Conservation (phyloP, 1,139 yeast species). For the Hanseniaspora gamundiae region DNA sequence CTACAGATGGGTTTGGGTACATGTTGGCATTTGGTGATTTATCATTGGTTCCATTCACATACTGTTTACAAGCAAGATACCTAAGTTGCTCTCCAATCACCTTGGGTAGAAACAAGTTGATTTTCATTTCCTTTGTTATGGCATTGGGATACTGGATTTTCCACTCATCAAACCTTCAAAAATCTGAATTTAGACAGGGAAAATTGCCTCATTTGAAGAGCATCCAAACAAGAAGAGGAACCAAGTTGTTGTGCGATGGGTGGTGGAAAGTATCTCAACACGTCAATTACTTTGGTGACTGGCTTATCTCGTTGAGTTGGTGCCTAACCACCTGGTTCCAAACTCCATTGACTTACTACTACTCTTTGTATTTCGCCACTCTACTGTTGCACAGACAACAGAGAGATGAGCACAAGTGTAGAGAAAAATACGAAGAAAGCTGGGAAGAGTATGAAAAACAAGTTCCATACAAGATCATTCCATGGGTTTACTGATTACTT, state of each 20-base stretch:
- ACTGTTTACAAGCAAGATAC: conserved; percentile 76
- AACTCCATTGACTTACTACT: conserved; percentile 79
- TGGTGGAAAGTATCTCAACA: conserved; percentile 97
- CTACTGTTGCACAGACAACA: conserved; percentile 77
- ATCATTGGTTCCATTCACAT: conserved; percentile 88
- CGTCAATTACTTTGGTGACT: conserved; percentile 90
- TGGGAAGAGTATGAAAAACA: conserved; percentile 71
- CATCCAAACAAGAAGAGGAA: conserved; percentile 64
- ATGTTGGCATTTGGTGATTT: conserved; percentile 93
- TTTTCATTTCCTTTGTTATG: conserved; percentile 33
- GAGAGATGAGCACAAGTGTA: conserved; percentile 88
- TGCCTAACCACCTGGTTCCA: conserved; percentile 79
- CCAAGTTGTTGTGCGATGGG: conserved; percentile 73
- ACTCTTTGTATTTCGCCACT: conserved; percentile 69
- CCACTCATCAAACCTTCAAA: conserved; percentile 73
- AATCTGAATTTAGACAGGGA: conserved; percentile 73
- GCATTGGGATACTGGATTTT: conserved; percentile 69
- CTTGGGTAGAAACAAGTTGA: conserved; percentile 34
- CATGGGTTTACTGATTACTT: conserved; percentile 53
- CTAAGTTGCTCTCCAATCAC: conserved; percentile 52
- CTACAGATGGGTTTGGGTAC: conserved; percentile 94
- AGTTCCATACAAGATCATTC: conserved; percentile 87
- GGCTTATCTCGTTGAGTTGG: conserved; percentile 89
- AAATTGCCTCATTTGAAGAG: conserved; percentile 52
- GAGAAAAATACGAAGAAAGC: conserved; percentile 67